Conservation (phyloP, 768 basidiomycete species). For the Gyrodon lividus region DNA sequence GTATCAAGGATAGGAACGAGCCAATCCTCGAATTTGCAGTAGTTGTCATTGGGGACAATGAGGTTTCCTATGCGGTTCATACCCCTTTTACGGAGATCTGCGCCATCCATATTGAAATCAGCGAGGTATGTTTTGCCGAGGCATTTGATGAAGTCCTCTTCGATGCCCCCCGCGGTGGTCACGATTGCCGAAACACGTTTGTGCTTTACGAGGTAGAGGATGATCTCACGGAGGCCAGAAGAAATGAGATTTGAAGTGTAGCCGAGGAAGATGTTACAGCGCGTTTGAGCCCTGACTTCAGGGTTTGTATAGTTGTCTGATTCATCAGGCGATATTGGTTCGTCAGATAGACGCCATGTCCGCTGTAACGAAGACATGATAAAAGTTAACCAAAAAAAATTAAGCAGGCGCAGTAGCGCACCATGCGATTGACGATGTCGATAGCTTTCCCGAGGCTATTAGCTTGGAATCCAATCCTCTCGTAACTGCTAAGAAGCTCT, state of each 20-base stretch:
- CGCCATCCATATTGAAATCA: slow-evolving; percentile 90
- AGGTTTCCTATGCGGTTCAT: slow-evolving; percentile 98
- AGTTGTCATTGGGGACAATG: slow-evolving; percentile 96
- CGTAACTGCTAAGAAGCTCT: slow-evolving; percentile 73
- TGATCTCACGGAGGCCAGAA: slow-evolving; percentile 91
- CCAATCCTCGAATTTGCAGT: slow-evolving; percentile 99
- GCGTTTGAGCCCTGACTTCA: slow-evolving; percentile 63
- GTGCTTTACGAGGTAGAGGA: slow-evolving; percentile 90
- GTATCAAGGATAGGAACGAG: slow-evolving; percentile 88
- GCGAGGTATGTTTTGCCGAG: slow-evolving; percentile 95
- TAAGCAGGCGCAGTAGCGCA: slow-evolving; percentile 60
- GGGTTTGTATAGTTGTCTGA: slow-evolving; percentile 60
- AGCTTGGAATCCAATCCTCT: slow-evolving; percentile 97
- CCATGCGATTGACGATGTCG: slow-evolving; percentile 92
- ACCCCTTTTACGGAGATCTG: slow-evolving; percentile 81
- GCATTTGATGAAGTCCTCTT: slow-evolving; percentile 99
- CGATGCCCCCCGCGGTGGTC: slow-evolving; percentile 97
- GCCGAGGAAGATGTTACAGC: slow-evolving; percentile 90
- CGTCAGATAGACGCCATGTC: slow-evolving; percentile 86
- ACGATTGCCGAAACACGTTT: slow-evolving; percentile 87
- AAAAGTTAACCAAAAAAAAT: neutral
- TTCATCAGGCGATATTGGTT: slow-evolving; percentile 70
- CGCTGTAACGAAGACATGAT: slow-evolving; percentile 46
- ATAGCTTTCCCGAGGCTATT: slow-evolving; percentile 87
- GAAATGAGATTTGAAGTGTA: slow-evolving; percentile 99